Percentiles rank a stretch among this genome's conserved stretches.
These are phyloP conservation scores for Ogataea haglerorum DNA, from an alignment of 805 yeast species.

Conservation along the genomic window DNA sequence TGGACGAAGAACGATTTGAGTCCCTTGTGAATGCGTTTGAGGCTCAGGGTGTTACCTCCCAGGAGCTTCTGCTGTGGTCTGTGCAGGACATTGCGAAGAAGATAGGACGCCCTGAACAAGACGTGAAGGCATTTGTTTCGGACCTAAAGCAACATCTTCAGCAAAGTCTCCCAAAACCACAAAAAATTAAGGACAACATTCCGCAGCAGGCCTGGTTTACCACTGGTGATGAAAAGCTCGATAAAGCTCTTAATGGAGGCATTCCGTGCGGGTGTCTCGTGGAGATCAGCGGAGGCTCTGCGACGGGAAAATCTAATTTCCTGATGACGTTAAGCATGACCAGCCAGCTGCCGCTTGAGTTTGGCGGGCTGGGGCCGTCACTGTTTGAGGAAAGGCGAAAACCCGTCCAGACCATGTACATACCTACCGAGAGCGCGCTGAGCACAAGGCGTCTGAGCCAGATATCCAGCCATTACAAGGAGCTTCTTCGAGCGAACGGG, in stretches of 20 bases:
- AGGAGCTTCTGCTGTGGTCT: conserved; percentile 40
- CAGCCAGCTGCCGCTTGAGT: conserved; percentile 46
- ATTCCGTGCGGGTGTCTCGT: conserved; percentile 53
- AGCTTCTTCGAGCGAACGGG: conserved; percentile 34
- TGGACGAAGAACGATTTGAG: conserved; percentile 33
- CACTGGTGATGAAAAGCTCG: conserved; percentile 52
- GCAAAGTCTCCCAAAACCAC: not conserved
- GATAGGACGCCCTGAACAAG: conserved; percentile 33
- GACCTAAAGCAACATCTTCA: conserved; percentile 2
- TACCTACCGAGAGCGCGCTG: conserved; percentile 73
- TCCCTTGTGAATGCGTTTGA: conserved; percentile 29
- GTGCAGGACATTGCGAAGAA: conserved; percentile 33
- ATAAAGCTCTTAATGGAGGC: conserved; percentile 48
- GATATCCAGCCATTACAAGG: conserved; percentile 31
- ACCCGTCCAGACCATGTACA: conserved; percentile 50
- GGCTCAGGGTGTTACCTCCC: conserved; percentile 33
- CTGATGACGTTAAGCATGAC: conserved; percentile 61
- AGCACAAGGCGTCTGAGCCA: conserved; percentile 64
- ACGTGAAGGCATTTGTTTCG: conserved; percentile 23
- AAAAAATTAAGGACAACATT: not conserved
- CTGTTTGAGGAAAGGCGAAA: conserved; percentile 18
- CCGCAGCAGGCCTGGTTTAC: conserved; percentile 33
- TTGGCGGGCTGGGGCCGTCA: conserved; percentile 45
- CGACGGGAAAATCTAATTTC: conserved; percentile 84
- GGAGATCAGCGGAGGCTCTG: conserved; percentile 81